A percentile compares a stretch with the other conserved stretches of the same genome.
Conservation (phyloP, 2,329 filamentous ascomycete species). For the Colletotrichum somersetense region DNA sequence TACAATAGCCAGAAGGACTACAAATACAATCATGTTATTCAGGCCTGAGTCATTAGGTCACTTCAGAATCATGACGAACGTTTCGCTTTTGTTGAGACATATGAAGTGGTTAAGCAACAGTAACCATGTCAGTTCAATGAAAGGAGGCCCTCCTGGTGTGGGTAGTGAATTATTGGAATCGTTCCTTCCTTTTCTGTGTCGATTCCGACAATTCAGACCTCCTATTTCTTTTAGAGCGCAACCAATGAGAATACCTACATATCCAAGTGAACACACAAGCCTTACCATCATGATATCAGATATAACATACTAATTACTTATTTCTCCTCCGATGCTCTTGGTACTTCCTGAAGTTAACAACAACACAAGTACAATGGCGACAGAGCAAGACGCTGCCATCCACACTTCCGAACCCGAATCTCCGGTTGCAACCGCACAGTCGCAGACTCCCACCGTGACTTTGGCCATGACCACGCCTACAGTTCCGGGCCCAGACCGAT, state of each 20-base stretch:
- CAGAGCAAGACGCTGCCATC: not conserved
- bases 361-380: not conserved
- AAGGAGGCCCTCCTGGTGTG: not conserved
- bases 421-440: not conserved
- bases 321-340: not conserved
- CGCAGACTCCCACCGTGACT: not conserved
- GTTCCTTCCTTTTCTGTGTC: not conserved
- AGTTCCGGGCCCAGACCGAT: not conserved
- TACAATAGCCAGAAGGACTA: too few relatives aligned
- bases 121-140: not conserved
- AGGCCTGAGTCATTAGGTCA: fast-evolving
- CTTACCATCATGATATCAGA: fast-evolving
- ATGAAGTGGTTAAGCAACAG: too few relatives aligned
- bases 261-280: not conserved
- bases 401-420: not conserved
- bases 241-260: too few relatives aligned
- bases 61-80: fast-evolving
- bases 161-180: not conserved
- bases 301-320: fast-evolving
- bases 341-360: not conserved
- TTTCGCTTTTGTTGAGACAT: not conserved
- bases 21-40: not conserved
- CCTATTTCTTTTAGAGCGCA: not conserved
- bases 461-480: not conserved
- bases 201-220: not conserved